Percentiles rank a stretch among this genome's conserved stretches.
Evolutionary conservation across 2,329 filamentous ascomycete species (phyloP).

Genomic region (Monilinia fructigena): DNA sequence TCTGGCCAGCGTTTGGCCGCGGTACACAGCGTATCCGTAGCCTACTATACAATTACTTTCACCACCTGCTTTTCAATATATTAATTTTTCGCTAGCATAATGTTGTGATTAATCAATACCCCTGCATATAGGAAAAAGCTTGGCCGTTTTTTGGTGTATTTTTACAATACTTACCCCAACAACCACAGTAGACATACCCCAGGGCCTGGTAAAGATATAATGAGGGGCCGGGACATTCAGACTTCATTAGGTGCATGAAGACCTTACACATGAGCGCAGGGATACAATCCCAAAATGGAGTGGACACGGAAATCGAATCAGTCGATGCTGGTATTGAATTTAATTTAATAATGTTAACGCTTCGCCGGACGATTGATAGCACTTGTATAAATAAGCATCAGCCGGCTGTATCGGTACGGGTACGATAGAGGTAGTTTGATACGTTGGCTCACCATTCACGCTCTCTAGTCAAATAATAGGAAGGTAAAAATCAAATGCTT

Average conservation of each 20-base stretch:
- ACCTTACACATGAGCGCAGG: background rate
- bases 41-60: no score
- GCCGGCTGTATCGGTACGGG: background rate
- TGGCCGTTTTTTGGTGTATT: no score
- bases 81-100: no score
- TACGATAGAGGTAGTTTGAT: background rate
- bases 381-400: background rate
- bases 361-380: background rate
- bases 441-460: background rate
- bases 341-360: background rate
- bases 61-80: no score
- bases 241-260: background rate
- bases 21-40: no score
- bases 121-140: no score
- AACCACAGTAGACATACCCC: background rate
- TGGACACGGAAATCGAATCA: background rate
- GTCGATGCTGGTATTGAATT: background rate
- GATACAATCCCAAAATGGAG: background rate
- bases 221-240: background rate
- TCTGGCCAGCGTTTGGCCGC: no score
- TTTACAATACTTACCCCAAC: no score
- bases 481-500: no score
- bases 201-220: constrained; percentile 6
- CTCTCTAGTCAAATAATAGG: no score
- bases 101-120: no score